These are phyloP conservation scores for Kluyveromyces marxianus DNA, from an alignment of 1,139 yeast genomes.

Conservation along the genomic window DNA sequence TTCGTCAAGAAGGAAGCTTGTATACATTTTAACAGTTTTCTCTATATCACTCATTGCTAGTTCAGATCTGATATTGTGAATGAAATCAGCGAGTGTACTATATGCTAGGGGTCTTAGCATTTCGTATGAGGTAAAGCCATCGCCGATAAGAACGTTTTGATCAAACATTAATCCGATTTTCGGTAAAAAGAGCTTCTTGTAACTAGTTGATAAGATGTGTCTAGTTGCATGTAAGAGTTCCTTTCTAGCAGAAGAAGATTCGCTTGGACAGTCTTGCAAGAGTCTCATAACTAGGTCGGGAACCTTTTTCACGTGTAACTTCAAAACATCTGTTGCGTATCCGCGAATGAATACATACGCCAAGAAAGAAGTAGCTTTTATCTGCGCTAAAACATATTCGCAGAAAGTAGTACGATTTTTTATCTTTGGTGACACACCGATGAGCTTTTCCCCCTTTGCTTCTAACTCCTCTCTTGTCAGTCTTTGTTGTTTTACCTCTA, in stretches of 20 bases:
- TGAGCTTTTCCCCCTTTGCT: conserved; percentile 45
- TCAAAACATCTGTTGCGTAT: conserved; percentile 58
- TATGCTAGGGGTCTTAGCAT: conserved; percentile 85
- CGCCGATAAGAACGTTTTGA: conserved; percentile 83
- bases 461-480: conserved; percentile 58
- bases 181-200: conserved; percentile 73
- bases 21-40: conserved; percentile 79
- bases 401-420: conserved; percentile 74
- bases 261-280: conserved; percentile 95
- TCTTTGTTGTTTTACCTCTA: conserved; percentile 72
- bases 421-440: conserved; percentile 58
- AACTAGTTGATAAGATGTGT: conserved; percentile 85
- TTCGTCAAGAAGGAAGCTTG: conserved; percentile 73
- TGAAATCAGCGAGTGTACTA: conserved; percentile 91
- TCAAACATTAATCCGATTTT: conserved; percentile 79
- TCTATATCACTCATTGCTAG: conserved; percentile 78
- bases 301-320: conserved; percentile 58
- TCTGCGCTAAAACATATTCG: conserved; percentile 91
- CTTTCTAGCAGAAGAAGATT: conserved; percentile 83
- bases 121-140: conserved; percentile 85
- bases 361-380: conserved; percentile 89
- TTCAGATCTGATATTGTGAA: conserved; percentile 85
- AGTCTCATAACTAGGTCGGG: conserved; percentile 84
- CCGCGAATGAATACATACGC: conserved; percentile 90
- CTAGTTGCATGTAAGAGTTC: conserved; percentile 91